Conservation (phyloP, 305 asterid species). For the Salvia sclarea region DNA sequence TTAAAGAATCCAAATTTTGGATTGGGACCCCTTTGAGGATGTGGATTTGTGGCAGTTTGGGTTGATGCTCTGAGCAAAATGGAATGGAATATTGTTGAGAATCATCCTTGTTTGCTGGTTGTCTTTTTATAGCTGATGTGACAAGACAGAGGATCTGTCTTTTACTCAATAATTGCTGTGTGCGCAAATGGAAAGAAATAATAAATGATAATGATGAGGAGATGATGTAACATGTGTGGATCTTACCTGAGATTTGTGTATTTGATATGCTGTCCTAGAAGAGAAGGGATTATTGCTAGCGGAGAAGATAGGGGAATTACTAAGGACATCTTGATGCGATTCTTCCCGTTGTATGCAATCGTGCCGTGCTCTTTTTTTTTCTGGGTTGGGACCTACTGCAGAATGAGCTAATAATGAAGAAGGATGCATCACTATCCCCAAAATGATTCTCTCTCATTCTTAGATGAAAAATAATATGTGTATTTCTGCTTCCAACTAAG, state of each 20-base stretch:
- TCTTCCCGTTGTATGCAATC: not conserved
- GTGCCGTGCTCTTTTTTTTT: constrained; percentile 7
- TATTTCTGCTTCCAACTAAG: not conserved
- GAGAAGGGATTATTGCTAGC: constrained; percentile 25
- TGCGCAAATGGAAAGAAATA: constrained; percentile 39
- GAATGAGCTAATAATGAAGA: not conserved
- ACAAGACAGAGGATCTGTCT: constrained; percentile 45
- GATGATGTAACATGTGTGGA: constrained; percentile 55
- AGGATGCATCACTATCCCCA: not conserved
- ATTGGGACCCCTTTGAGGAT: constrained; percentile 36
- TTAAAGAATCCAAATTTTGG: constrained; percentile 37
- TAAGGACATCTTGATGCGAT: constrained; percentile 10
- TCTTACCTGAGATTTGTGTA: constrained; percentile 29
- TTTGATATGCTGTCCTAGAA: constrained; percentile 31
- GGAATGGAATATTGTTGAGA: constrained; percentile 35
- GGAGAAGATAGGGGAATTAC: not conserved
- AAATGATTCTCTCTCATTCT: not conserved
- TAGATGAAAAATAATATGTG: constrained; percentile 7
- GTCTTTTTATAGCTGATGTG: constrained; percentile 46
- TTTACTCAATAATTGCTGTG: constrained; percentile 46
- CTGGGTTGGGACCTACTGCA: constrained; percentile 5
- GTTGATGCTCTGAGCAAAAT: constrained; percentile 36
- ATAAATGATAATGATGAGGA: constrained; percentile 40
- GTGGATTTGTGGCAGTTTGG: constrained; percentile 31
- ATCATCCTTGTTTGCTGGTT: constrained; percentile 31